Evolutionary conservation across 371 early-diverging fungal species (phyloP).

Genomic region (Lichtheimia ornata): DNA sequence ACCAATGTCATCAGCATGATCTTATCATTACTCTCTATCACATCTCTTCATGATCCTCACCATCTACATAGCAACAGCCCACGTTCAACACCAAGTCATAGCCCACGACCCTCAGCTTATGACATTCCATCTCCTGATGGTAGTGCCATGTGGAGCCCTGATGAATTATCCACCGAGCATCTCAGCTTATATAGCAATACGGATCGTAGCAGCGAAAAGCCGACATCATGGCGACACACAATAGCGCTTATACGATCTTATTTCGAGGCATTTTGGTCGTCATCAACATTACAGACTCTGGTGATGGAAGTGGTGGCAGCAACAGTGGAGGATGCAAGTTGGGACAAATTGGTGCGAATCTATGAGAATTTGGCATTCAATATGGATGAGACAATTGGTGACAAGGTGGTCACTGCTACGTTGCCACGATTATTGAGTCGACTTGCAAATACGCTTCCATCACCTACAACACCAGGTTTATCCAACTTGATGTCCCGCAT

Average conservation of each 20-base stretch:
- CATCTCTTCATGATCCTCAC: slow-evolving; percentile 13
- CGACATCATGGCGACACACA: slow-evolving; percentile 5
- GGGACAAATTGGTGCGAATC: slow-evolving; percentile 19
- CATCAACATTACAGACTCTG: slow-evolving; percentile 28
- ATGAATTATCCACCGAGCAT: slow-evolving; percentile 3
- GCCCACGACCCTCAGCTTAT: slow-evolving; percentile 25
- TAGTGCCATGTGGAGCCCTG: not conserved
- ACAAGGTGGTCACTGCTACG: slow-evolving; percentile 34
- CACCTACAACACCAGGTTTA: slow-evolving; percentile 27
- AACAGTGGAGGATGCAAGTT: slow-evolving; percentile 28
- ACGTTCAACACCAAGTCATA: slow-evolving; percentile 19
- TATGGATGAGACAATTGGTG: slow-evolving; percentile 25
- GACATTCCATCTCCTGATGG: not conserved
- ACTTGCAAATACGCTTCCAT: slow-evolving; percentile 26
- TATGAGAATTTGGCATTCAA: slow-evolving; percentile 38
- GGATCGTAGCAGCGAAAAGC: not conserved
- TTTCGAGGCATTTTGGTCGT: slow-evolving; percentile 45
- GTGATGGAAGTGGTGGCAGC: slow-evolving; percentile 30
- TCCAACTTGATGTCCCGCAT: slow-evolving; percentile 43
- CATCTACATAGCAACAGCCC: not conserved
- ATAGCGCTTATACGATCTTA: slow-evolving; percentile 17
- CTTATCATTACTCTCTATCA: slow-evolving; percentile 25
- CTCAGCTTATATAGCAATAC: slow-evolving; percentile 1
- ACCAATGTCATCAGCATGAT: slow-evolving; percentile 27
- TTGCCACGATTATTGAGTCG: slow-evolving; percentile 34